These are phyloP conservation scores for Solanum appendiculatum DNA, from an alignment of 257 asterid species.

Conservation along the genomic window DNA sequence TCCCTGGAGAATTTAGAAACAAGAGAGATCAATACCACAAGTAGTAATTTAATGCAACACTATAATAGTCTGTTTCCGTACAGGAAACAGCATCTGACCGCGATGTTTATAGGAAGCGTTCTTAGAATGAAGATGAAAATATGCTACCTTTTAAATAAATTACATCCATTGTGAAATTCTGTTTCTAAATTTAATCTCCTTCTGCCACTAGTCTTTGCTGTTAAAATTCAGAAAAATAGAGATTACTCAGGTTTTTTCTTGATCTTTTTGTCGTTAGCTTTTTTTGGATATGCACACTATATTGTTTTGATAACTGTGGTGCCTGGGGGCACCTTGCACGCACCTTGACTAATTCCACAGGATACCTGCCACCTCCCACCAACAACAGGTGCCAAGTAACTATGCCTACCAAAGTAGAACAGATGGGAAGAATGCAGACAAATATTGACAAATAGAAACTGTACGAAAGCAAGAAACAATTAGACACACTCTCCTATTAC, in stretches of 20 bases:
- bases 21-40: not conserved
- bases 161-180: not conserved
- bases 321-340: not conserved
- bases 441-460: not conserved
- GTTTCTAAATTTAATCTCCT: not conserved
- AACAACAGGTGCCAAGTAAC: too few species aligned
- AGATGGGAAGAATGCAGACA: not conserved
- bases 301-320: not conserved
- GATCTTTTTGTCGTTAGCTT: not conserved
- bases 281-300: not conserved
- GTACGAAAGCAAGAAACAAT: not conserved
- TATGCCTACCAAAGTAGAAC: not conserved
- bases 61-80: not conserved
- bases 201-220: not conserved
- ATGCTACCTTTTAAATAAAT: not conserved
- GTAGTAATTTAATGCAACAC: not conserved
- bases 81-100: not conserved
- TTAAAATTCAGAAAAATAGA: not conserved
- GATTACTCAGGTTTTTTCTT: not conserved
- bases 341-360: not conserved
- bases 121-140: not conserved
- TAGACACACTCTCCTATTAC: not conserved
- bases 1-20: slow-evolving; percentile 36
- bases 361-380: not conserved
- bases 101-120: not conserved